Base-by-base conservation (phyloP, 2,329 filamentous ascomycete species). In the Pyricularia grisea region DNA sequence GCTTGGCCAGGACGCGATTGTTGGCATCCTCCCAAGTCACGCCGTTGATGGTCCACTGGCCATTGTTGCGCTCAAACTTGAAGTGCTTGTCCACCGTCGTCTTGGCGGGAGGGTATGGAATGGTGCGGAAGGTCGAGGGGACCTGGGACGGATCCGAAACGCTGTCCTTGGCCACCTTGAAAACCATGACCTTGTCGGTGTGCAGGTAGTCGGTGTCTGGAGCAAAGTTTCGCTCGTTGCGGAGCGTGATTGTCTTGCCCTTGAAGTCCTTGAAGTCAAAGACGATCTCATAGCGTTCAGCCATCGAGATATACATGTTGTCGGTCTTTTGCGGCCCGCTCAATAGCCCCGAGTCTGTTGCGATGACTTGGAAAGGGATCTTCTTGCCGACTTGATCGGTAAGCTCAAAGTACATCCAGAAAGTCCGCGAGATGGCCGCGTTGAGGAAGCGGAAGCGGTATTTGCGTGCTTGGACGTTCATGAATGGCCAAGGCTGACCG, bases 401-500 rank as follows among this genome's bases (percentile, higher is more conserved):
- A 63, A 68, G 72, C 60, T 75, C 78, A 20, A 83, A 76, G 70
- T 79, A 83, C 17, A 85, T 74, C 9, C 78, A 73, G 70, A 82
- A 85, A 2, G 79, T 75, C 70, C 80, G 74, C 33, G 76, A 78
- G 69, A 82, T 73, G 27, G 79, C 75, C 17, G 81, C 80, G 72
- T 85, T 79, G 33, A 84, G 78, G 20, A 85, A 72, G 9, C 84
- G 77, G 71, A 87, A 80, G 28, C 84, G 81, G 75, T 87, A 86
- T 72, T 85, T 85, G 73, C 84, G 80, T 4, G 83, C 82, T 74
- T 87, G 81, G 3, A 86, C 84, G 9, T 79, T 78, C 60, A 84
- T 72, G 71, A 77, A 85, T 3, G 85, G 84, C 84, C 84, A 86
- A 3, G 84, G 84, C 70, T 83, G 80, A 4, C 81, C 82, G 71